Evolutionary conservation across 495 filamentous ascomycete genomes (phyloP), one percentile per base, ranked within the genome.

Genomic region (Xylaria acuta): DNA sequence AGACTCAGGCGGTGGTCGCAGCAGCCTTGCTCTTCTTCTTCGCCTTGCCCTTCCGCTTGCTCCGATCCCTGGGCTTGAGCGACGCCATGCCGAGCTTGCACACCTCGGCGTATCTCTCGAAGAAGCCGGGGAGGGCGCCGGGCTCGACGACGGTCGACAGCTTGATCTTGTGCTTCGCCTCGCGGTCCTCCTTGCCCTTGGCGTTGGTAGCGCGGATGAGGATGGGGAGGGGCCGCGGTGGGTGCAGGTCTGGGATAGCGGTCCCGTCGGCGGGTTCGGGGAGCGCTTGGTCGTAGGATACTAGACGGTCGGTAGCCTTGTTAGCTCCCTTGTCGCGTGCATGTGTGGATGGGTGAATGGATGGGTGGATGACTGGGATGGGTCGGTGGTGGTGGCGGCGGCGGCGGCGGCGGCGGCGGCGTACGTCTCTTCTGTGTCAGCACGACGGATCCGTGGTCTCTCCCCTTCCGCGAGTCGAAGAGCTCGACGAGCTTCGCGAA

Each of bases 61-160:
- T 94, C 75, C 94, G 86, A 85, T 98, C 94, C 67, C 95, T 84
- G 84, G 97, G 97, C 92, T 97, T 98, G 85, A 99, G 76, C 36
- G 88, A 85, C 1, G 74, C 73, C 95, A 98, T 98, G 22, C 94
- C 94, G 0, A 86, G 82, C 84, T 96, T 98, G 80, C 94, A 97
- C 8, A 93, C 86, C 75, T 98, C 97, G n/a, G 94, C 94, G 81
- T 98, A 99, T 51, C 88, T 87, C 20, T 84, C 84, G 81, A 92
- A 99, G 75, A 99, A 99, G 0, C 79, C 82, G 49, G 97, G 94
- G 5, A 98, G 81, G 3, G 91, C 89, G 53, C 89, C 89, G 12
- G 92, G 87, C 59, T 90, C 84, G 16, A 98, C 94, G 3, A 97
- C 77, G 0, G 97, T 98, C 1, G 92, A 93, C 38, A 98, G 75